Evolutionary conservation across 1,284 basidiomycete genomes (phyloP).

Genomic region (Volvariella surrecta): DNA sequence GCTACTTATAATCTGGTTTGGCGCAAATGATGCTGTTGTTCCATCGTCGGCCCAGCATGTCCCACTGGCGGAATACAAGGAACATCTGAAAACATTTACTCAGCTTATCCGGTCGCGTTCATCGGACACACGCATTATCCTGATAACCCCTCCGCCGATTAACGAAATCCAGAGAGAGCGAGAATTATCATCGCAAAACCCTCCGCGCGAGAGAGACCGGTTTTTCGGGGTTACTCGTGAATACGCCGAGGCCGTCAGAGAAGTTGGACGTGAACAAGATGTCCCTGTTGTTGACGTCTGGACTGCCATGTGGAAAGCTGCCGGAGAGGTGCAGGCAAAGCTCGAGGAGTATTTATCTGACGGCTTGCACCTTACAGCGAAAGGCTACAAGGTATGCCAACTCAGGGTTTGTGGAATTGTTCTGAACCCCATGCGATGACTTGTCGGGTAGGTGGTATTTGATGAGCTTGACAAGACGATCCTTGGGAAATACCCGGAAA

Average conservation of each 20-base stretch:
- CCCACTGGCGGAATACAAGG: constrained; percentile 56
- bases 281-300: constrained; percentile 68
- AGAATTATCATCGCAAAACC: constrained; percentile 36
- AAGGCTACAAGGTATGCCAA: constrained; percentile 61
- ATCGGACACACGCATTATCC: constrained; percentile 66
- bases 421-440: constrained; percentile 6
- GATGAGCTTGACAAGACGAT: constrained; percentile 55
- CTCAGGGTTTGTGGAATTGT: constrained; percentile 7
- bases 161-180: constrained; percentile 49
- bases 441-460: constrained; percentile 49
- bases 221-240: constrained; percentile 48
- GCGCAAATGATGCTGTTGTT: constrained; percentile 76
- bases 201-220: constrained; percentile 51
- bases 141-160: constrained; percentile 82
- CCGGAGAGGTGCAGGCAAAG: constrained; percentile 45
- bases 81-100: constrained; percentile 60
- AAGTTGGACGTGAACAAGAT: constrained; percentile 43
- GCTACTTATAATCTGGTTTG: constrained; percentile 82
- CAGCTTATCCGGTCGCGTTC: constrained; percentile 58
- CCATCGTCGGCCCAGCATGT: constrained; percentile 59
- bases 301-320: constrained; percentile 55
- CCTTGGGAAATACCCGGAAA: constrained; percentile 49
- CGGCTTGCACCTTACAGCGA: constrained; percentile 69
- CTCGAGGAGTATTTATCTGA: constrained; percentile 50
- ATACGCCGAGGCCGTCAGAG: constrained; percentile 66